These are phyloP conservation scores for Aureobasidium pullulans DNA, from an alignment of 2,329 filamentous ascomycete species.

Conservation along the genomic window DNA sequence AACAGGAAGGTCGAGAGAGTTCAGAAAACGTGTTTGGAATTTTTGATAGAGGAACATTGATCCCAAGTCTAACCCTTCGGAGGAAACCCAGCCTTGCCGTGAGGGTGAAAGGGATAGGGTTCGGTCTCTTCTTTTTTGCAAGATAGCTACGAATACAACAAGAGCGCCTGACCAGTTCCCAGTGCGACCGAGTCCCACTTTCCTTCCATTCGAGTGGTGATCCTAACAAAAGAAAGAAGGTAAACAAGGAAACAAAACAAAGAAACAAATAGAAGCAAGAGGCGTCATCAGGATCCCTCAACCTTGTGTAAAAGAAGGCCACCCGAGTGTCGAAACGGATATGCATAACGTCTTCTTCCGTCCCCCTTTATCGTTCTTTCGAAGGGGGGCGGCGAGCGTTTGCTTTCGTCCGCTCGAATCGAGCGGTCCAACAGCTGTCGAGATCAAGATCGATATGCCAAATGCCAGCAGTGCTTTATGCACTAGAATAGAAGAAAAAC, in stretches of 20 bases:
- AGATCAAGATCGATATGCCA: constrained; percentile 3
- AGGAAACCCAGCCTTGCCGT: constrained; percentile 1
- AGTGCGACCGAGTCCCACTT: background rate
- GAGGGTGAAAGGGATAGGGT: background rate
- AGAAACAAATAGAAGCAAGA: constrained; percentile 1
- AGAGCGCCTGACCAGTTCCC: background rate
- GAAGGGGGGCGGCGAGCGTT: constrained; percentile 1
- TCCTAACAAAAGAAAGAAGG: background rate
- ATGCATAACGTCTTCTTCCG: background rate
- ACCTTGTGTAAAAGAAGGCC: background rate
- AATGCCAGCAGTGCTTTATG: background rate
- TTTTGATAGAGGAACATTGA: no score
- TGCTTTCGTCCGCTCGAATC: background rate
- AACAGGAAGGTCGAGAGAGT: no score
- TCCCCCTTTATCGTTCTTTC: background rate
- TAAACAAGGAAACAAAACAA: constrained; percentile 7
- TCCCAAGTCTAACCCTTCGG: background rate
- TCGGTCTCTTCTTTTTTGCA: background rate
- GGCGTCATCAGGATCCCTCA: background rate
- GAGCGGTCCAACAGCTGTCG: constrained; percentile 9
- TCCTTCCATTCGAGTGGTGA: background rate
- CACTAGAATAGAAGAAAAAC: background rate
- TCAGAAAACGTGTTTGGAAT: no score
- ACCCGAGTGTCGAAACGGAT: constrained; percentile 5
- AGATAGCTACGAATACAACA: background rate